These are phyloP conservation scores for Gnaphalium uliginosum DNA, from an alignment of 129 eudicot species.

Conservation along the genomic window DNA sequence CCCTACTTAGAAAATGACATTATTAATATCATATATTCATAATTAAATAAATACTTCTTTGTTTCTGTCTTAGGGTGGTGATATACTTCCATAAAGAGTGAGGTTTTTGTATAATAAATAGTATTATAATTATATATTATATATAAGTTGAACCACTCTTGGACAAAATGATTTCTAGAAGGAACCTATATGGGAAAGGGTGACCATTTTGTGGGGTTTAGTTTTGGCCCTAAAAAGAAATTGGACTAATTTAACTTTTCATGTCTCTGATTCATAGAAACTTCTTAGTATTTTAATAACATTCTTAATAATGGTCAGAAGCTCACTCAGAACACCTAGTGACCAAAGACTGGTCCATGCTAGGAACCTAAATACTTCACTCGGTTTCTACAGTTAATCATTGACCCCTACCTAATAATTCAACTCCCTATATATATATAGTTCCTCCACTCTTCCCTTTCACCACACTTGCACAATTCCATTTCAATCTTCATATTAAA, in stretches of 20 bases:
- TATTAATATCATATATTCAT: too few species aligned
- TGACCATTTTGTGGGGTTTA: not conserved
- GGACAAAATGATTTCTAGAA: constrained; percentile 7
- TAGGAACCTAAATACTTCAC: not conserved
- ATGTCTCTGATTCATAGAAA: not conserved
- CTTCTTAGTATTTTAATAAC: not conserved
- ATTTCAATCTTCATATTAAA: not conserved
- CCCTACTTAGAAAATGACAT: too few species aligned
- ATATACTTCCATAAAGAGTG: too few species aligned
- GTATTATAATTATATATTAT: too few species aligned
- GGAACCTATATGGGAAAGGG: constrained; percentile 2
- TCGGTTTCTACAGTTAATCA: constrained; percentile 22
- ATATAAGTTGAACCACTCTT: too few species aligned
- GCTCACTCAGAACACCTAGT: not conserved
- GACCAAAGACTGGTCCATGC: not conserved
- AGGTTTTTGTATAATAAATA: too few species aligned
- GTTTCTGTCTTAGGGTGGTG: too few species aligned
- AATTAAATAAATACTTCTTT: too few species aligned
- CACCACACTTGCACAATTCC: constrained; percentile 1
- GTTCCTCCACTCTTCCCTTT: not conserved
- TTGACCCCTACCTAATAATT: not conserved
- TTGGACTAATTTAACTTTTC: not conserved
- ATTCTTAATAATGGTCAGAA: not conserved
- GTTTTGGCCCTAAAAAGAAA: not conserved
- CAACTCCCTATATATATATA: constrained; percentile 3